These are phyloP conservation scores for Schwanniomyces pseudopolymorphus DNA, from an alignment of 805 yeast genomes.

Conservation along the genomic window DNA sequence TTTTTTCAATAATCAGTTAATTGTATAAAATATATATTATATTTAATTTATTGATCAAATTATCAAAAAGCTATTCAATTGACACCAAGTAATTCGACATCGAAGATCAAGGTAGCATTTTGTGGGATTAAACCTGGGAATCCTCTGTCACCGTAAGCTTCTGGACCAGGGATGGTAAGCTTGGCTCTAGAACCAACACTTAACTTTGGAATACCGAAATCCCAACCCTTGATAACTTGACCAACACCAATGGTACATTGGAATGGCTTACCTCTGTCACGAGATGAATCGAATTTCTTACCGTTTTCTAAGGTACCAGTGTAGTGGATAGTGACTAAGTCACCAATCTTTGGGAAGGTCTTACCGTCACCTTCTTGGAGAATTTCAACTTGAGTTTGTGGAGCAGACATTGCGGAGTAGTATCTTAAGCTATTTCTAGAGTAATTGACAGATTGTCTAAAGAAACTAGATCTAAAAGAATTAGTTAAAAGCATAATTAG, in stretches of 20 bases:
- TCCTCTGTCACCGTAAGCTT: conserved; percentile 93
- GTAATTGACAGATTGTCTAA: conserved; percentile 1
- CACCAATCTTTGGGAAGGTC: conserved; percentile 85
- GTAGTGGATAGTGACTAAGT: conserved; percentile 90
- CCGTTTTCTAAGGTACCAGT: conserved; percentile 95
- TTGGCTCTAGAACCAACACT: conserved; percentile 92
- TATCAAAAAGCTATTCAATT: conserved; percentile 28
- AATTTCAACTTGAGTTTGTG: conserved; percentile 40
- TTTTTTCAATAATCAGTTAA: too few species aligned
- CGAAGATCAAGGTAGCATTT: conserved; percentile 87
- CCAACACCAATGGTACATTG: conserved; percentile 94
- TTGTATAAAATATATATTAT: neutral
- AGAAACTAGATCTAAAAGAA: neutral
- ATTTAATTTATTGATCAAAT: neutral
- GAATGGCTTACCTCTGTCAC: conserved; percentile 94
- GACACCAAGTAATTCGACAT: conserved; percentile 68
- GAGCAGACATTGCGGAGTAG: conserved; percentile 34
- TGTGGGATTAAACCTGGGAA: conserved; percentile 97
- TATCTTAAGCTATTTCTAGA: conserved; percentile 1
- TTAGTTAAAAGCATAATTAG: conserved; percentile 2
- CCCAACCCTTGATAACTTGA: conserved; percentile 97
- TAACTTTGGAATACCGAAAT: conserved; percentile 87
- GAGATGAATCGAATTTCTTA: conserved; percentile 91
- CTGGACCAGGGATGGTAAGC: conserved; percentile 87
- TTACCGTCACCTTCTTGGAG: conserved; percentile 74